Evolutionary conservation across 2,329 filamentous ascomycete species (phyloP), one percentile per base, ranked within the genome.

Genomic region (Dothideomycetes sp.): DNA sequence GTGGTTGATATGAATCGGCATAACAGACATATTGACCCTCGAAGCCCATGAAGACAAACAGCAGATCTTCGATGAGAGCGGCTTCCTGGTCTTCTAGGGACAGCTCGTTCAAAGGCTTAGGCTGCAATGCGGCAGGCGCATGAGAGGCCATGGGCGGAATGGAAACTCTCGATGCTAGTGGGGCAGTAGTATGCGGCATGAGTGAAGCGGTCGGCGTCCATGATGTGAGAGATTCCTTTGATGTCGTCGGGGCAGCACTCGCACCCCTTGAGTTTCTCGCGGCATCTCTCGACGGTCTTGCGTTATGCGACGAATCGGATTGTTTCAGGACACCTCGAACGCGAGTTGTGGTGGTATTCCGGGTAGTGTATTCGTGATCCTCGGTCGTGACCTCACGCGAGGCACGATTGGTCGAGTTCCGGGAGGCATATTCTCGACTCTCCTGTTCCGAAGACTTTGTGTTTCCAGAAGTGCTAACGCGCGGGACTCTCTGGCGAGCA

Each of bases 1-100:
- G 66, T 0, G 88, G 86, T 50, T 94, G 80, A 58, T 94, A 96
- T 7, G 75, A 74, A 49, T 85, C 82, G 43, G 74, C 75, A 56
- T 86, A 96, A 40, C 85, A 83, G 45, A 98, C 84, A 57, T 96
- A 96, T 59, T 94, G 87, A n/a, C 91, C 91, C 62, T 98, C 91
- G 47, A 87, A 94, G 17, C 91, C 91, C 88, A 98, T 95, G 52
- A 96, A 93, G 4, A 94, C 87, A 56, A 89, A 95, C 27, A 96
- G 63, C 12, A 98, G 64, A 52, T 98, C 91, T 50, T 95, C 88
- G 32, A 96, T 69, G 34, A 98, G 81, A 7, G 78, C 83, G 17
- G 79, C 76, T 63, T 98, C 91, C 59, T 98, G 91, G 2, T 75
- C 75, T 48, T 93, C 82, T 19, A 93, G 65, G 1, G 79, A 78